Conservation (phyloP, 352 stramenopile species). For the Phytophthora tubulina region DNA sequence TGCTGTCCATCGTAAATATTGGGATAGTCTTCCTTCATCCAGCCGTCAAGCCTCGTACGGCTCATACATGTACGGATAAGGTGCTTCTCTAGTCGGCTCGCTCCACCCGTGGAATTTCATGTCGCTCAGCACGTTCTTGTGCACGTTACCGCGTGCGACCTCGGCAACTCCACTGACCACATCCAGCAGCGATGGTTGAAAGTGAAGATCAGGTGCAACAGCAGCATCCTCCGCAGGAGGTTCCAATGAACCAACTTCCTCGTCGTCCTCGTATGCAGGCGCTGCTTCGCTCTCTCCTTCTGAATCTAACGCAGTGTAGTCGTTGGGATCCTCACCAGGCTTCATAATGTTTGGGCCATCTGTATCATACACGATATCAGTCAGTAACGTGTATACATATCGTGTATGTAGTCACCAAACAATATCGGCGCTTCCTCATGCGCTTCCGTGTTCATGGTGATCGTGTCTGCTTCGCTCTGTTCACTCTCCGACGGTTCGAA, state of each 20-base stretch:
- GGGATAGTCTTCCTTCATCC: constrained; percentile 2
- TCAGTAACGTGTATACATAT: constrained; percentile 2
- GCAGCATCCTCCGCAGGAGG: neutral
- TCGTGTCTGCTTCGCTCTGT: no score
- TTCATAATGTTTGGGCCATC: constrained; percentile 2
- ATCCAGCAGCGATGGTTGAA: constrained; percentile 11
- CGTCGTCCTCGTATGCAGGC: constrained; percentile 8
- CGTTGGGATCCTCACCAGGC: neutral
- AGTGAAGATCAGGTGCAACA: neutral
- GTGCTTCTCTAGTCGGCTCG: neutral
- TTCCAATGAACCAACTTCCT: neutral
- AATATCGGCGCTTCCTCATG: no score
- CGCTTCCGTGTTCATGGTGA: no score
- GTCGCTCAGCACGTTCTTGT: neutral
- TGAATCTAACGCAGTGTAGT: constrained; percentile 6
- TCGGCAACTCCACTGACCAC: neutral
- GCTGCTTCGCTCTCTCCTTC: neutral
- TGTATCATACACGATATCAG: constrained; percentile 11
- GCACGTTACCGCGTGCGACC: neutral
- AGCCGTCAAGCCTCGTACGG: constrained; percentile 12
- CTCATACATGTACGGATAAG: constrained; percentile 20
- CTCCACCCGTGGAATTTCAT: constrained; percentile 6
- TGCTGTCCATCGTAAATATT: constrained; percentile 2
- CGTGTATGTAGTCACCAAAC: no score
- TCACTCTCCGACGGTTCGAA: no score